phyloP scores from a whole-genome alignment of 352 stramenopile genomes.

The Thraustotheca clavata region DNA sequence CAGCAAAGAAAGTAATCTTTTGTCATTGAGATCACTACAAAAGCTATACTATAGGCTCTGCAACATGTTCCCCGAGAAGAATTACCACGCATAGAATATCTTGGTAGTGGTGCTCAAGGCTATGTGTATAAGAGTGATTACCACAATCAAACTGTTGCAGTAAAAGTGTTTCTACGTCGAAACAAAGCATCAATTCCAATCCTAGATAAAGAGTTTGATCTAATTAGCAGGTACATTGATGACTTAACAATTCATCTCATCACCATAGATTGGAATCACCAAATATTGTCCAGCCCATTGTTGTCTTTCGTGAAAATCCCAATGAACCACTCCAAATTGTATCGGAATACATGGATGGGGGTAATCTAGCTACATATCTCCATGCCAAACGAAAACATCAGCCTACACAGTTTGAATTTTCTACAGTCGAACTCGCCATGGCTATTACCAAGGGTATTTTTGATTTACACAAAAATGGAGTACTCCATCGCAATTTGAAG shows the following conservation, averaged over 20 bases:
- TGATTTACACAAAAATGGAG: conserved; percentile 29
- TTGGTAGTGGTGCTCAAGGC: not conserved
- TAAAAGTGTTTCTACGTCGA: not conserved
- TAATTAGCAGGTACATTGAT: not conserved
- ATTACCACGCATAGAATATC: not conserved
- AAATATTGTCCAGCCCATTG: conserved; percentile 2
- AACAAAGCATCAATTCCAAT: conserved; percentile 6
- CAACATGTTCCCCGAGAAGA: not conserved
- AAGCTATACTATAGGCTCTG: not conserved
- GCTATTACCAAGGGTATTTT: conserved; percentile 29
- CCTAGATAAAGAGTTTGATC: not conserved
- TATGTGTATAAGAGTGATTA: conserved; percentile 6
- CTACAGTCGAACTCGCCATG: conserved; percentile 21
- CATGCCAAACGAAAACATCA: not conserved
- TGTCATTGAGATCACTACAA: not conserved
- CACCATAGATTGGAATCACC: not conserved
- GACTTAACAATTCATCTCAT: too few species aligned
- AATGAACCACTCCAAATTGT: conserved; percentile 19
- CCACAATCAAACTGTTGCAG: not conserved
- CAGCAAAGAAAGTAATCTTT: not conserved
- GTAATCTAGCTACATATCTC: conserved; percentile 27
- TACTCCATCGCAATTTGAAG: conserved; percentile 43
- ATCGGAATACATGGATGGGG: conserved; percentile 27
- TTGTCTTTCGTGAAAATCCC: not conserved
- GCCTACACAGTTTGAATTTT: conserved; percentile 25